Conservation (phyloP, 257 asterid genomes). For the Lithospermum erythrorhizon region DNA sequence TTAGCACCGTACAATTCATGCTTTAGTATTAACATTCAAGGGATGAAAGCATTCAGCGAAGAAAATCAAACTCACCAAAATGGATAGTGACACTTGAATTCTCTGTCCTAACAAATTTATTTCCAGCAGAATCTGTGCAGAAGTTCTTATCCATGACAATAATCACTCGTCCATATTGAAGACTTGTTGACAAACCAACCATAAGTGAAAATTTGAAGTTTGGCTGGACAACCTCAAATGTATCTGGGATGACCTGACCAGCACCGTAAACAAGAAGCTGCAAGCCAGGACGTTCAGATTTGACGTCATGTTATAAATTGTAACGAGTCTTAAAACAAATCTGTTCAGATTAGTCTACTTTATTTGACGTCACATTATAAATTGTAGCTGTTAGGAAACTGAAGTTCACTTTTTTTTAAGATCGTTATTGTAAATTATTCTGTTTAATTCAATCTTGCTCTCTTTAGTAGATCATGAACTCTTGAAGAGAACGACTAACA, state of each 20-base stretch:
- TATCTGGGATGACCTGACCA: conserved; percentile 59
- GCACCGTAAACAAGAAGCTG: conserved; percentile 91
- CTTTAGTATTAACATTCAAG: no score
- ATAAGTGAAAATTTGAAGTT: conserved; percentile 47
- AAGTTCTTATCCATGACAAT: conserved; percentile 60
- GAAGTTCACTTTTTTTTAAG: no score
- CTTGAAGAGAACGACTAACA: not conserved
- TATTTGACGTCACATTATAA: not conserved
- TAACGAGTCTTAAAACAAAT: not conserved
- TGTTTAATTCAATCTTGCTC: not conserved
- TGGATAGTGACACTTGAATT: conserved; percentile 64
- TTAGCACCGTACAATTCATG: no score
- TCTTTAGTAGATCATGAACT: not conserved
- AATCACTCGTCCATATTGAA: conserved; percentile 53
- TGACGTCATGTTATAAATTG: not conserved
- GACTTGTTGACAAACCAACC: conserved; percentile 45
- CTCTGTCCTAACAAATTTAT: conserved; percentile 50
- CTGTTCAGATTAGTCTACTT: not conserved
- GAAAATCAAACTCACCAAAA: conserved; percentile 48
- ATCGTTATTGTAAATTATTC: not conserved
- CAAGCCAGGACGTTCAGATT: conserved; percentile 1
- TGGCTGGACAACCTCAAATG: conserved; percentile 43
- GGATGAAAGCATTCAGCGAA: not conserved
- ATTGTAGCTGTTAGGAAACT: no score
- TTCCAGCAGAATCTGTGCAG: conserved; percentile 83